Evolutionary conservation across 805 yeast genomes (phyloP).

Genomic region (Cyberlindnera maritima): DNA sequence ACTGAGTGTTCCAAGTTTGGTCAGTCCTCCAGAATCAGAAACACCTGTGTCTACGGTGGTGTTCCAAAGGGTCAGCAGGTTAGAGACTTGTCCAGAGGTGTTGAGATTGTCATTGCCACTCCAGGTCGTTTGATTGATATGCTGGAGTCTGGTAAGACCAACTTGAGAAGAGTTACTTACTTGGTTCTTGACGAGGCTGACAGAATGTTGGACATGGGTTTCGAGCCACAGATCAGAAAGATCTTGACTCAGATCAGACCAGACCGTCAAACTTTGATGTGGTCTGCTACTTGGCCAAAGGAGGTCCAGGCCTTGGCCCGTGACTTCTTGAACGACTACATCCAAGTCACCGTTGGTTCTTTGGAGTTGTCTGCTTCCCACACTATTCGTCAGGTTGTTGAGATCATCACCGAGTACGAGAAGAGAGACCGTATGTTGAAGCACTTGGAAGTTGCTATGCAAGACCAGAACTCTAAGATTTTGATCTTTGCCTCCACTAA

Average conservation of each 20-base stretch:
- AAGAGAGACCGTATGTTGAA: slow-evolving; percentile 88
- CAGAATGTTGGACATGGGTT: slow-evolving; percentile 99
- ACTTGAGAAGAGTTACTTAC: slow-evolving; percentile 93
- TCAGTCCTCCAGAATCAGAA: slow-evolving; percentile 85
- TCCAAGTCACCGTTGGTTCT: slow-evolving; percentile 96
- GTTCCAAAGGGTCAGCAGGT: slow-evolving; percentile 98
- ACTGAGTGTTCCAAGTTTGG: slow-evolving; percentile 95
- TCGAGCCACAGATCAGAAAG: slow-evolving; percentile 98
- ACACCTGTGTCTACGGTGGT: slow-evolving; percentile 99
- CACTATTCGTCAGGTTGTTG: slow-evolving; percentile 90
- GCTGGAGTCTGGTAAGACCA: slow-evolving; percentile 93
- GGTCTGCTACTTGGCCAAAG: slow-evolving; percentile 99
- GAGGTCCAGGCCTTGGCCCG: slow-evolving; percentile 91
- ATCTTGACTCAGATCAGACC: slow-evolving; percentile 98
- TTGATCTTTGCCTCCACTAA: slow-evolving; percentile 94
- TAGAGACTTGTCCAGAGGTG: slow-evolving; percentile 93
- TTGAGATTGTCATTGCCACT: slow-evolving; percentile 94
- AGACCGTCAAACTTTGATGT: slow-evolving; percentile 98
- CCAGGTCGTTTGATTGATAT: slow-evolving; percentile 99
- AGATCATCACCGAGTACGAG: slow-evolving; percentile 87
- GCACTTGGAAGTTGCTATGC: slow-evolving; percentile 79
- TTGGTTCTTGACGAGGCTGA: slow-evolving; percentile 98
- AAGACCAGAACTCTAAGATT: slow-evolving; percentile 67
- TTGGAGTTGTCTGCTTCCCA: slow-evolving; percentile 95
- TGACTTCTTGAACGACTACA: slow-evolving; percentile 88